These are phyloP conservation scores for Blastomyces percursus DNA, from an alignment of 2,329 filamentous ascomycete genomes.

Conservation along the genomic window DNA sequence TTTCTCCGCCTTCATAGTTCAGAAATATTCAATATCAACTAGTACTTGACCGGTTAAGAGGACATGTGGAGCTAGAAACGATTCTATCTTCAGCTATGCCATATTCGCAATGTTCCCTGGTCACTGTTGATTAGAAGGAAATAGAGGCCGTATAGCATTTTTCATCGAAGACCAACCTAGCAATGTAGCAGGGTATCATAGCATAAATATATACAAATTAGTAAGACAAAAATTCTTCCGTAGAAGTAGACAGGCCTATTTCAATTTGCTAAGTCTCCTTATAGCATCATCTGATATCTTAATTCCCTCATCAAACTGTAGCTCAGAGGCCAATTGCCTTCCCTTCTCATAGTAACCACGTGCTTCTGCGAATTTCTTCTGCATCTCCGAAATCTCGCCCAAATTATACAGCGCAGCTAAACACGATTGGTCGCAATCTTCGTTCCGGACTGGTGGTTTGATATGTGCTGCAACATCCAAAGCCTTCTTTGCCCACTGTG, in stretches of 20 bases:
- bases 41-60: background rate
- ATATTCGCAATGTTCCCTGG: too few species aligned
- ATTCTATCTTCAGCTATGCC: too few species aligned
- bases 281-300: slow-evolving; percentile 23
- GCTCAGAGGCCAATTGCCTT: slow-evolving; percentile 43
- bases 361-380: slow-evolving; percentile 55
- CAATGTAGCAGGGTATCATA: background rate
- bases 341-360: slow-evolving; percentile 59
- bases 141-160: too few species aligned
- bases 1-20: slow-evolving; percentile 18
- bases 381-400: slow-evolving; percentile 69
- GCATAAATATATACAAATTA: background rate
- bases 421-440: slow-evolving; percentile 76
- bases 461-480: slow-evolving; percentile 56
- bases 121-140: too few species aligned
- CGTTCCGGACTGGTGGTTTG: slow-evolving; percentile 52
- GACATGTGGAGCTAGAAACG: background rate
- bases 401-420: slow-evolving; percentile 77
- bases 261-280: slow-evolving; percentile 19
- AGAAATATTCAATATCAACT: slow-evolving; percentile 14
- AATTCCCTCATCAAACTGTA: slow-evolving; percentile 31
- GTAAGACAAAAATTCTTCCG: background rate
- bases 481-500: slow-evolving; percentile 70
- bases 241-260: background rate
- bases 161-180: background rate